These are phyloP conservation scores for Xylaria sp. DNA, from an alignment of 2,329 filamentous ascomycete species.

Conservation along the genomic window DNA sequence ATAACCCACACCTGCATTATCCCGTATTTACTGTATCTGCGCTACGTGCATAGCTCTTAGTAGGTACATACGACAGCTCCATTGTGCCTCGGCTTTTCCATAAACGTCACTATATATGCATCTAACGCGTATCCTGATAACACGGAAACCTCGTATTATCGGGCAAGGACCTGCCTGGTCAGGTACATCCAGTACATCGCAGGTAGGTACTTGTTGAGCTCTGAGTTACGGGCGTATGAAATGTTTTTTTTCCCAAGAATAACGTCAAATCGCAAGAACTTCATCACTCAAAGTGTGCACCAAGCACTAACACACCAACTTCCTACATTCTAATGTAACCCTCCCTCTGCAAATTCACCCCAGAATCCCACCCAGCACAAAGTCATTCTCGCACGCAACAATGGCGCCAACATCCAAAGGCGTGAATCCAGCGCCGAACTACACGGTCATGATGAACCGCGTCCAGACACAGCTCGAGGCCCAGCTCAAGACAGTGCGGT, in stretches of 20 bases:
- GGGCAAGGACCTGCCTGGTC: background rate
- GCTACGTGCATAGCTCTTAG: background rate
- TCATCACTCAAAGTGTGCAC: background rate
- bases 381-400: constrained; percentile 5
- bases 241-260: no score
- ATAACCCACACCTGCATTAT: no score
- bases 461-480: constrained; percentile 28
- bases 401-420: constrained; percentile 27
- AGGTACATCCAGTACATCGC: background rate
- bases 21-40: background rate
- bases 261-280: no score
- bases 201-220: no score
- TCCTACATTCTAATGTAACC: background rate
- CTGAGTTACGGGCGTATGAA: no score
- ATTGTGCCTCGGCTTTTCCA: background rate
- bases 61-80: background rate
- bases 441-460: constrained; percentile 29
- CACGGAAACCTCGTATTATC: background rate
- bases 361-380: background rate
- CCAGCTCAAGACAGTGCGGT: constrained; percentile 17
- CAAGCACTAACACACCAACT: background rate
- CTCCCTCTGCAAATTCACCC: no score
- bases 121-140: background rate
- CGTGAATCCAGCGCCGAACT: constrained; percentile 31
- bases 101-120: background rate